Evolutionary conservation across 1,284 basidiomycete species (phyloP).

Genomic region (Austroboletus rostrupii): DNA sequence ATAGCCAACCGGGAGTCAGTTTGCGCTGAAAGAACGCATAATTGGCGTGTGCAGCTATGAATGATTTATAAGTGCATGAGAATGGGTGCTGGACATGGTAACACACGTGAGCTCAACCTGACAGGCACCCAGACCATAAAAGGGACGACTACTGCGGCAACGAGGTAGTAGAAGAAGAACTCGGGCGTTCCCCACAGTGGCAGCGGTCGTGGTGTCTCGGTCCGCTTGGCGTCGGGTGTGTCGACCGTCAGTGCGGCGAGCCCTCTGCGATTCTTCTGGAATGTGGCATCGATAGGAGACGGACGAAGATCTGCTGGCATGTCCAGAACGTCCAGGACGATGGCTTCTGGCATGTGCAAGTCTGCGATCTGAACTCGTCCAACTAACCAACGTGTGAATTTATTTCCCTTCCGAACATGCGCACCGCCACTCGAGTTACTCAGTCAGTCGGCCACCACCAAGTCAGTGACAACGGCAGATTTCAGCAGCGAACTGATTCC

Average conservation of each 20-base stretch:
- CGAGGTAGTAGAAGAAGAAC: constrained; percentile 75
- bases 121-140: constrained; percentile 81
- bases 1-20: constrained; percentile 68
- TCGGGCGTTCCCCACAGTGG: constrained; percentile 80
- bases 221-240: constrained; percentile 37
- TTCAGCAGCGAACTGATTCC: constrained; percentile 18
- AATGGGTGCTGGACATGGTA: background rate
- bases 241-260: constrained; percentile 46
- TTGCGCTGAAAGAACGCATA: constrained; percentile 58
- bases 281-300: too few relatives aligned
- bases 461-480: constrained; percentile 22
- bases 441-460: constrained; percentile 9
- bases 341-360: constrained; percentile 21
- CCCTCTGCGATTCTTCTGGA: constrained; percentile 21
- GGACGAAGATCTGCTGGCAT: constrained; percentile 32
- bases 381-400: constrained; percentile 9
- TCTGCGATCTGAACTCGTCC: background rate
- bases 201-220: constrained; percentile 29
- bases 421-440: constrained; percentile 13
- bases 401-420: background rate
- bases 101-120: constrained; percentile 71
- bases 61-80: constrained; percentile 2
- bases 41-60: constrained; percentile 69
- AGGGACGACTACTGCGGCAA: constrained; percentile 64
- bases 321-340: constrained; percentile 27